Evolutionary conservation across 2,329 filamentous ascomycete species (phyloP), one percentile per base, ranked within the genome.

Genomic region (Fusarium miscanthi): DNA sequence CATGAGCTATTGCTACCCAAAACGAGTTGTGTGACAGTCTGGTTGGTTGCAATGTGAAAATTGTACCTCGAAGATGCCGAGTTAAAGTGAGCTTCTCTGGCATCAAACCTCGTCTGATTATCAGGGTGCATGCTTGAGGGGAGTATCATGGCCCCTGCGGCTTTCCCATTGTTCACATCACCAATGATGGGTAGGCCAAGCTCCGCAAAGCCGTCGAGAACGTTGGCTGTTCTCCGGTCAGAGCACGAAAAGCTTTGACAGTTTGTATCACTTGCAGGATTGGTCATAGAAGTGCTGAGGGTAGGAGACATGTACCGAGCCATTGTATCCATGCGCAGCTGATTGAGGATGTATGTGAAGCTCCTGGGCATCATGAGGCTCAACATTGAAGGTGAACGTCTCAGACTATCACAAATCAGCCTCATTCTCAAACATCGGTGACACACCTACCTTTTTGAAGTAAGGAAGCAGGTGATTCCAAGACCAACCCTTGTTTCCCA

Each of bases 401-500:
- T 72, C 69, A 5, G 59, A 72, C 69, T 72, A n/a, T 16, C 12
- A 31, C 31, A 38, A 4, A 9, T 61, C 17, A 66, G 38, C 21
- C 17, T 33, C 31, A 7, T 33, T 12, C 14, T 37, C 11, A 4
- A 12, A 6, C 6, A 10, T 21, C 17, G 4, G 33, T 19, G 41
- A 11, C 10, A 42, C 7, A 6, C 27, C 35, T 46, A 81, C 82
- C 76, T 85, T 85, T 40, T 80, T 82, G 65, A 86, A 82, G 59
- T 85, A 86, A 0, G 82, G 84, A 7, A 83, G 77, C n/a, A 87
- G 37, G 25, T 70, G 73, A 16, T 76, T 68, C 78, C 76, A 80
- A 10, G 82, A 77, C 78, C 82, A 86, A 6, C 82, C 84, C 1
- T 81, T 74, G 42, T 85, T 85, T 0, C 85, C 86, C 3, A 88